Base-by-base conservation (phyloP, 768 basidiomycete genomes). In the Trametes elegans region DNA sequence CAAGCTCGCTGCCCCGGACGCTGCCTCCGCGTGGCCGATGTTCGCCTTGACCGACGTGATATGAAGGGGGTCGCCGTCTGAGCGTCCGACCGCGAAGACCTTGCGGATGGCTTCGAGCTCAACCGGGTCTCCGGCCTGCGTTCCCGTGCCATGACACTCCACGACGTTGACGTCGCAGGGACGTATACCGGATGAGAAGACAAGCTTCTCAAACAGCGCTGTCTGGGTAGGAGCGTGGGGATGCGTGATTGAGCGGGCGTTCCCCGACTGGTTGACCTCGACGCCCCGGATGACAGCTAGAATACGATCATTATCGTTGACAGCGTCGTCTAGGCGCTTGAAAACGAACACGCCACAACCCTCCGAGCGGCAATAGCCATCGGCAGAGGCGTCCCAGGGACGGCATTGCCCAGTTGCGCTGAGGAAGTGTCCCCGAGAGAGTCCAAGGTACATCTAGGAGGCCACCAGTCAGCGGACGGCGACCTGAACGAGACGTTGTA, bases 1-100 rank as follows among this genome's bases (percentile, higher is more conserved):
- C 5, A 90, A 76, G 16, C 87, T 79, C 7, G 84, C 83, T 5
- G 83, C 79, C 1, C 89, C 88, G 10, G 87, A 88, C 11, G 88
- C 87, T 1, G 86, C 85, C 64, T 88, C 89, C 3, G 85, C 71
- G 63, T 90, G 88, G 0, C 88, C 88, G 21, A 89, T 79, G 62
- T 88, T 89, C 8, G 79, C 84, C 60, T 89, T 89, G 60, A 89
- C 72, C 3, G 84, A 86, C 7, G 84, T 83, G 19, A 90, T 68
- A 61, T 87, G 78, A 18, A 90, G 78, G 13, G 79, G 79, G 49
- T 82, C 81, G 53, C 70, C 65, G 11, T 63, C 49, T 2, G 69
- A 63, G 39, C 80, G 78, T 40, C 71, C 67, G 29, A 58, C 57
- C 3, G 76, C 72, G 52, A 90, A 78, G 26, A 84, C 78, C 14